Percentiles rank a stretch among this genome's conserved stretches.
Evolutionary conservation across 169 alveolate genomes (phyloP).

Genomic region (Babesia bovis): DNA sequence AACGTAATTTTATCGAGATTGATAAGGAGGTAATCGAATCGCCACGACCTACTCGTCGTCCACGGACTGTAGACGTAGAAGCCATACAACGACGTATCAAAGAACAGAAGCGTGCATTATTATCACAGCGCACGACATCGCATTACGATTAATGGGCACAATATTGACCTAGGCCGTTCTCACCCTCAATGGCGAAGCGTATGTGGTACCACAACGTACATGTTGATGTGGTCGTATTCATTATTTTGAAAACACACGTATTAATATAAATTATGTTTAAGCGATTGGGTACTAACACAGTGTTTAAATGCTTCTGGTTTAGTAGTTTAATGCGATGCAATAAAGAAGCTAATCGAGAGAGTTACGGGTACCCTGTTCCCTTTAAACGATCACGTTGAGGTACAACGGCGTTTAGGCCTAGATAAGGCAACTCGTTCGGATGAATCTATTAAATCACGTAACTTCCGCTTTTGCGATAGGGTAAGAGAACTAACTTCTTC

Average conservation of each 20-base stretch:
- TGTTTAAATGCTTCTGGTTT: too few relatives aligned
- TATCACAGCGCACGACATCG: slow-evolving; percentile 28
- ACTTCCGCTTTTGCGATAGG: slow-evolving; percentile 22
- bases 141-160: slow-evolving; percentile 31
- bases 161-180: too few relatives aligned
- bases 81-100: slow-evolving; percentile 47
- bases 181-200: too few relatives aligned
- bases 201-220: too few relatives aligned
- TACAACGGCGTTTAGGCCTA: slow-evolving; percentile 19
- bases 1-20: slow-evolving; percentile 24
- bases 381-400: too few relatives aligned
- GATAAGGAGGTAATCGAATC: slow-evolving; percentile 11
- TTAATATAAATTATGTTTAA: too few relatives aligned
- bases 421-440: slow-evolving; percentile 6
- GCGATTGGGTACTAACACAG: too few relatives aligned
- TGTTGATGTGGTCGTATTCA: too few relatives aligned
- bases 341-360: too few relatives aligned
- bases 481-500: neutral
- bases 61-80: slow-evolving; percentile 43
- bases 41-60: neutral
- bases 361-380: too few relatives aligned
- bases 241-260: too few relatives aligned
- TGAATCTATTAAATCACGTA: slow-evolving; percentile 16
- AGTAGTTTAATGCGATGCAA: too few relatives aligned
- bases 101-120: slow-evolving; percentile 39